Evolutionary conservation across 805 yeast genomes (phyloP), one percentile per base, ranked within the genome.

Genomic region (Candida tallmaniae): DNA sequence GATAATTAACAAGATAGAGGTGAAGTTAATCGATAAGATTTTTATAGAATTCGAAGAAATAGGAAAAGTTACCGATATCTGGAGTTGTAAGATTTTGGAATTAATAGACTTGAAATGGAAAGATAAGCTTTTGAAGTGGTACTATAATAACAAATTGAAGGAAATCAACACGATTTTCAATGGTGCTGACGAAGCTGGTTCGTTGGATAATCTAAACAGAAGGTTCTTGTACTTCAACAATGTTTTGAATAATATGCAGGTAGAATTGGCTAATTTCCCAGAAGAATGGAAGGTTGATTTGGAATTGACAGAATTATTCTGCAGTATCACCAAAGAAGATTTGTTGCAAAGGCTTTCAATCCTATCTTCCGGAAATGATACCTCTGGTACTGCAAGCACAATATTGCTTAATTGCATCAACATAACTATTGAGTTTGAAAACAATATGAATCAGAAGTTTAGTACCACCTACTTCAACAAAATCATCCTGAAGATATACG

Each of bases 101-200:
- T 60, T 85, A 30, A 56, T 62, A n/a, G 84, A 83, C 17, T 52
- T 54, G 4, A 69, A 76, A 32, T 72, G 78, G 41, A 63, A 62
- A 41, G 75, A 74, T 32, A 76, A 79, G 48, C 65, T 90, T 30
- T 58, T 78, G 6, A 74, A 70, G 30, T 86, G 94, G 90, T 85
- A 83, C 55, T 73, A 83, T 40, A 75, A 73, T 36, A 68, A 68
- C 20, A 78, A 82, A 42, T 65, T 93, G 34, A 74, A 73, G 48
- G 97, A 90, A 48, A 77, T 90, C 28, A 72, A 72, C 23, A 62
- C 76, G 15, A 86, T 93, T 8, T 93, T 93, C 60, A 73, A 77
- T 35, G 68, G 79, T 7, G 70, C 78, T 10, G 97, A 88, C 47
- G 98, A 93, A 58, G 98, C 98, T 0, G 97, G 97, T 1, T 82